phyloP scores from a whole-genome alignment of 2,329 filamentous ascomycete genomes.

The Macrophomina phaseolina region DNA sequence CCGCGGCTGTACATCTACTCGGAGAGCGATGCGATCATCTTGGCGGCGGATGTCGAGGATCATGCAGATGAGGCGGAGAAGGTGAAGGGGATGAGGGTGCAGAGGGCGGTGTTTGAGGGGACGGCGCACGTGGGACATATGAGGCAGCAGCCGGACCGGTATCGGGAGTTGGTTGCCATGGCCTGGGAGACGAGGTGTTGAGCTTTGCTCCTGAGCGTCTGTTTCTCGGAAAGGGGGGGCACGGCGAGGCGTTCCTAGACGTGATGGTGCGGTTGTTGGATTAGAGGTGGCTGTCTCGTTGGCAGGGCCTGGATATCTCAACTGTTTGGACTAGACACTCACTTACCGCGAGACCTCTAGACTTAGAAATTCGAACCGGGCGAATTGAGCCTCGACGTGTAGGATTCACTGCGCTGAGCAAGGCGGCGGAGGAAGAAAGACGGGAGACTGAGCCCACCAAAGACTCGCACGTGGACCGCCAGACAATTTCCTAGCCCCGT shows the following conservation, averaged over 20 bases:
- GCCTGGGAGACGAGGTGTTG: constrained; percentile 18
- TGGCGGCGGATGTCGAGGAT: constrained; percentile 60
- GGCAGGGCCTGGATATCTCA: neutral
- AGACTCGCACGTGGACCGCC: neutral
- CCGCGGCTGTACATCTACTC: constrained; percentile 65
- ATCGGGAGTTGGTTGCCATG: constrained; percentile 57
- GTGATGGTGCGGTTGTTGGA: neutral
- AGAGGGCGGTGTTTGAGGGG: constrained; percentile 61
- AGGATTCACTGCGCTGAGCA: too few relatives aligned
- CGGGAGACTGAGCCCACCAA: neutral
- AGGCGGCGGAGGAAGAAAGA: neutral
- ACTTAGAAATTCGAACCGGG: neutral
- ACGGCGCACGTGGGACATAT: constrained; percentile 68
- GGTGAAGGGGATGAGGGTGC: constrained; percentile 56
- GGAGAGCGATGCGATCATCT: constrained; percentile 62
- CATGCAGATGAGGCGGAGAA: constrained; percentile 56
- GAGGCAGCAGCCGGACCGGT: constrained; percentile 60
- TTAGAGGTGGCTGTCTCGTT: neutral
- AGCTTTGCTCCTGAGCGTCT: neutral
- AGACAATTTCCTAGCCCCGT: neutral
- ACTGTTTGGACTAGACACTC: neutral
- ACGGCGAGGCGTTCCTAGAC: too few relatives aligned
- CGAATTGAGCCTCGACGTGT: too few relatives aligned
- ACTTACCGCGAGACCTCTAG: constrained; percentile 10
- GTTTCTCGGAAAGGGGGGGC: too few relatives aligned